phyloP scores from a whole-genome alignment of 2,329 filamentous ascomycete genomes.

The Aspergillus pseudoglaucus region DNA sequence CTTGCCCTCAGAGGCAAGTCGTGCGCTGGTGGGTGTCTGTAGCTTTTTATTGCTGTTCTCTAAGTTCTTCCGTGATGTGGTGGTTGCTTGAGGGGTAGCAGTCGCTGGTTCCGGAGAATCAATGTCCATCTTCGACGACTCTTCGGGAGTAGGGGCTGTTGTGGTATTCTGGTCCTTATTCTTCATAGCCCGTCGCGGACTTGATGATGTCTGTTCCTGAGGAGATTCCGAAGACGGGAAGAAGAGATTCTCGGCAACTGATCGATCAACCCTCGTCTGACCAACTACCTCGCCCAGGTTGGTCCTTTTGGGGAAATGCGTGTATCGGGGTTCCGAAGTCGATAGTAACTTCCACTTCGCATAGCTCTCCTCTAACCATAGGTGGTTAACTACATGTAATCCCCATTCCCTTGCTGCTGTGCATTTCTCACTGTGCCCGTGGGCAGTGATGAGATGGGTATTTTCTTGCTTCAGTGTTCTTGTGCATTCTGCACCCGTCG shows the following conservation, averaged over 20 bases:
- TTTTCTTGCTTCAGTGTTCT: conserved; percentile 94
- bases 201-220: conserved; percentile 6
- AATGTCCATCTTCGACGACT: conserved; percentile 12
- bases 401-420: conserved; percentile 89
- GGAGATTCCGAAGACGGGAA: conserved; percentile 38
- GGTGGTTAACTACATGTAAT: conserved; percentile 81
- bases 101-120: conserved; percentile 12
- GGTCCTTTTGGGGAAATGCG: conserved; percentile 77
- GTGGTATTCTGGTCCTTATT: conserved; percentile 30
- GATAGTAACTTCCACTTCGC: conserved; percentile 74
- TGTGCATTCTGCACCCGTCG: conserved; percentile 80
- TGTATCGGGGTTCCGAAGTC: conserved; percentile 68
- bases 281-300: conserved; percentile 92
- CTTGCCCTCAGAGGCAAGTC: conserved; percentile 56
- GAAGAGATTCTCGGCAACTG: conserved; percentile 64
- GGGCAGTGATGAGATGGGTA: conserved; percentile 89
- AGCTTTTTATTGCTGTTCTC: conserved; percentile 23
- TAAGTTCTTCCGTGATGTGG: conserved; percentile 22
- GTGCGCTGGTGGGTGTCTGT: conserved; percentile 49
- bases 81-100: conserved; percentile 20
- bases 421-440: conserved; percentile 86
- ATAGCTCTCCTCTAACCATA: conserved; percentile 97
- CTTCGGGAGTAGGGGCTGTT: conserved; percentile 12
- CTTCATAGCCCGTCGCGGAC: conserved; percentile 26
- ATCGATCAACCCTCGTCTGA: conserved; percentile 73